Conservation (phyloP, 1,284 basidiomycete species). For the Ganoderma leucocontextum region DNA sequence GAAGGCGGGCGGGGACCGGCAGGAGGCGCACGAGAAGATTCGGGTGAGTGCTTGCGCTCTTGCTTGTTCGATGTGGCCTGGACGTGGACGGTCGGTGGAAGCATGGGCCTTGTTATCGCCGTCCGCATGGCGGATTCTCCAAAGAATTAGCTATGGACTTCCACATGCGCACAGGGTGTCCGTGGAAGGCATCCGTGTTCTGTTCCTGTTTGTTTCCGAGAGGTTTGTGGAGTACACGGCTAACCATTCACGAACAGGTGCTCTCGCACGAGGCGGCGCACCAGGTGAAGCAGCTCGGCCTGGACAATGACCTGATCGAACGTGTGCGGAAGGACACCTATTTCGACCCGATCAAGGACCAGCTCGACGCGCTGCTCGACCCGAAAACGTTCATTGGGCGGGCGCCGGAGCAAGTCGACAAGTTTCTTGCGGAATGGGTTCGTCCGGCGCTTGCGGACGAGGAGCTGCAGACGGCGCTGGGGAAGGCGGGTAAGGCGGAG, state of each 20-base stretch:
- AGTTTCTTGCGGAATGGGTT: conserved; percentile 91
- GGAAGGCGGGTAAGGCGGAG: conserved; percentile 46
- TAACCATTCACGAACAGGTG: conserved; percentile 51
- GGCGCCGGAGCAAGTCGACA: conserved; percentile 93
- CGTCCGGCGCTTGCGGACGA: conserved; percentile 80
- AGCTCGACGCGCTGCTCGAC: conserved; percentile 78
- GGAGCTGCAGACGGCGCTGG: conserved; percentile 70
- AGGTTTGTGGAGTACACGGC: neutral
- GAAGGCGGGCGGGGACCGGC: conserved; percentile 93
- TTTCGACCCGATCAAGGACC: conserved; percentile 68
- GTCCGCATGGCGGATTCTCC: neutral
- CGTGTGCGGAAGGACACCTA: conserved; percentile 76
- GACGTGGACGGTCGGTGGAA: neutral
- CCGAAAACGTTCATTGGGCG: conserved; percentile 90
- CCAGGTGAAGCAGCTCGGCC: conserved; percentile 95
- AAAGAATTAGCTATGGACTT: neutral
- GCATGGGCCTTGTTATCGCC: neutral
- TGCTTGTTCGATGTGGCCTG: neutral
- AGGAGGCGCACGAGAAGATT: conserved; percentile 97
- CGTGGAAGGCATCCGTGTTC: neutral
- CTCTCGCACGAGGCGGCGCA: conserved; percentile 96
- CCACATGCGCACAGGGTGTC: neutral
- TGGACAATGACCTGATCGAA: conserved; percentile 96
- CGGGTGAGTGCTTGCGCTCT: conserved; percentile 59
- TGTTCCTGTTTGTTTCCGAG: conserved; percentile 4